A percentile compares a stretch with the other conserved stretches of the same genome.
Evolutionary conservation across 345 rosid species (phyloP).

Genomic region (Rhizophora mangle): DNA sequence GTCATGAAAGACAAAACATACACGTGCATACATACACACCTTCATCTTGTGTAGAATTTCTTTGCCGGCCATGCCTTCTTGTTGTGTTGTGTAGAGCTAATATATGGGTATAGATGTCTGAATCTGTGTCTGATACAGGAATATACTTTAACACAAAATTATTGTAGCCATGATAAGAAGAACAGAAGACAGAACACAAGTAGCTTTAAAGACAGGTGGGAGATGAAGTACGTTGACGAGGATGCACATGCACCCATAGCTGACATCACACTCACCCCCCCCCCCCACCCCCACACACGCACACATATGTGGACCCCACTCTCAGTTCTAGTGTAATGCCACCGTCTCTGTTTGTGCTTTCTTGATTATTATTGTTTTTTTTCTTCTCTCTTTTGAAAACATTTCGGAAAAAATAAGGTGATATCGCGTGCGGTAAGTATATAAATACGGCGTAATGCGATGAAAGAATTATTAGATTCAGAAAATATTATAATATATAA

Average conservation of each 20-base stretch:
- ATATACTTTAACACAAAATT: not conserved
- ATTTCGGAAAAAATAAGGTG: no score
- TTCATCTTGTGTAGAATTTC: constrained; percentile 79
- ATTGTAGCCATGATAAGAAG: constrained; percentile 4
- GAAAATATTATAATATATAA: no score
- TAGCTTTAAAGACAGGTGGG: constrained; percentile 17
- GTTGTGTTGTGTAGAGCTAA: not conserved
- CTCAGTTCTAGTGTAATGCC: no score
- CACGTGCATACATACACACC: constrained; percentile 27
- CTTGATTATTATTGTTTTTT: no score
- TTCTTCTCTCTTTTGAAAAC: no score
- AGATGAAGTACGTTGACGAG: not conserved
- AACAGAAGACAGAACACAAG: not conserved
- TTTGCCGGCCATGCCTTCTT: constrained; percentile 54
- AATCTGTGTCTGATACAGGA: no score
- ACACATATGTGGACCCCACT: no score
- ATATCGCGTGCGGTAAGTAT: no score
- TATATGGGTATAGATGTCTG: not conserved
- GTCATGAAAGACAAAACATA: not conserved
- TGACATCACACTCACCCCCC: not conserved
- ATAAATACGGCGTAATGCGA: no score
- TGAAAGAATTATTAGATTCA: no score
- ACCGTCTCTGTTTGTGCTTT: no score
- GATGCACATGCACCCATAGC: not conserved
- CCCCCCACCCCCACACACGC: no score